These are phyloP conservation scores for Suillus hirtellus DNA, from an alignment of 768 basidiomycete genomes.

Conservation along the genomic window DNA sequence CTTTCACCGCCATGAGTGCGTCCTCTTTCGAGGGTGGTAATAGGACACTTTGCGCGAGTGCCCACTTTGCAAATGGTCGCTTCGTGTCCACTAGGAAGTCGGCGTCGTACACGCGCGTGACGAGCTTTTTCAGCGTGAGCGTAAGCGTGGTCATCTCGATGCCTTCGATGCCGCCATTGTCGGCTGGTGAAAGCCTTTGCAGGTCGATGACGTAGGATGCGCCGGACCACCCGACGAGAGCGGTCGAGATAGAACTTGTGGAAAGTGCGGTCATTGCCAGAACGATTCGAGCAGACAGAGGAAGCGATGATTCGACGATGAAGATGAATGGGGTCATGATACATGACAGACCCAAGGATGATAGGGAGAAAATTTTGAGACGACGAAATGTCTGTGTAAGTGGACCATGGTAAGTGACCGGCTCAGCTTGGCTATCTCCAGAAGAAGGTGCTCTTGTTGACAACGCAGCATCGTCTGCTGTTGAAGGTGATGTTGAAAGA, in stretches of 20 bases:
- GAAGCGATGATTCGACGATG: conserved; percentile 75
- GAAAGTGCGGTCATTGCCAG: conserved; percentile 70
- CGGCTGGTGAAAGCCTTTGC: conserved; percentile 47
- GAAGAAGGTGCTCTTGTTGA: conserved; percentile 11
- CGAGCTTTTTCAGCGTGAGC: conserved; percentile 55
- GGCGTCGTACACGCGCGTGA: conserved; percentile 75
- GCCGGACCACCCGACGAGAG: conserved; percentile 68
- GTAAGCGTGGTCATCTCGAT: conserved; percentile 73
- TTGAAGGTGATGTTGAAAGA: conserved; percentile 18
- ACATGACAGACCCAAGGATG: conserved; percentile 68
- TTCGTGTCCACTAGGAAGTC: conserved; percentile 65
- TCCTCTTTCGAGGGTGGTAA: conserved; percentile 41
- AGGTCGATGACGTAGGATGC: conserved; percentile 73
- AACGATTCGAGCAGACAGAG: conserved; percentile 63
- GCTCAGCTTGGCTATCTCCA: conserved; percentile 7
- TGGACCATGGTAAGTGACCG: conserved; percentile 65
- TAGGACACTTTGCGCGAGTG: conserved; percentile 57
- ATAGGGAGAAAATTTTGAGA: conserved; percentile 81
- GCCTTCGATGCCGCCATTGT: conserved; percentile 47
- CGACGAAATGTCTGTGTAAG: conserved; percentile 70
- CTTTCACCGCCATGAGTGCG: conserved; percentile 29
- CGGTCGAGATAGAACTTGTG: conserved; percentile 74
- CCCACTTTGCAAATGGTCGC: conserved; percentile 81
- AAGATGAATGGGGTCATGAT: conserved; percentile 80
- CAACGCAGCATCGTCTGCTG: conserved; percentile 4